Conservation (phyloP, 768 basidiomycete genomes). For the Brasilioporus rufonigricans region DNA sequence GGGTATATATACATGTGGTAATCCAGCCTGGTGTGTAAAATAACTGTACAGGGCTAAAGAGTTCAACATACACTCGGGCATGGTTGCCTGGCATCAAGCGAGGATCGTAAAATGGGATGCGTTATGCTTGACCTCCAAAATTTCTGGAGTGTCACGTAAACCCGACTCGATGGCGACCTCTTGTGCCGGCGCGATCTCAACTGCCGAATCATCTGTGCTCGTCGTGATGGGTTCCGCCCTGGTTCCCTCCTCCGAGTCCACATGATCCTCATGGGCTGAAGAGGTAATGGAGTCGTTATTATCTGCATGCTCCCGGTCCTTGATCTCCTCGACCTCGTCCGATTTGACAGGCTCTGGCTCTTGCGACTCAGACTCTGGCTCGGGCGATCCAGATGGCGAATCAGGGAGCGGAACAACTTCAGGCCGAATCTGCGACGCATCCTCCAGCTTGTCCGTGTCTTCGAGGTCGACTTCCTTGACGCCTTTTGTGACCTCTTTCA, state of each 20-base stretch:
- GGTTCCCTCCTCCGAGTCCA: constrained; percentile 2
- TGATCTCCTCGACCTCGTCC: constrained; percentile 9
- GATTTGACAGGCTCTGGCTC: constrained; percentile 3
- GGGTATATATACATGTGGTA: constrained; percentile 25
- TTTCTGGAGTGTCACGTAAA: constrained; percentile 9
- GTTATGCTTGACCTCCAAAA: constrained; percentile 22
- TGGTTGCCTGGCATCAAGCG: too few relatives aligned
- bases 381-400: constrained; percentile 31
- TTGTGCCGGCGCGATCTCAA: constrained; percentile 4
- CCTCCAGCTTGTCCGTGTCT: constrained; percentile 28
- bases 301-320: constrained; percentile 11
- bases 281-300: constrained; percentile 26
- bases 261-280: constrained; percentile 10
- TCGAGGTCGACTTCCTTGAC: constrained; percentile 68
- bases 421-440: constrained; percentile 18
- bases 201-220: background rate
- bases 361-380: constrained; percentile 9
- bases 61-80: too few relatives aligned
- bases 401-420: constrained; percentile 39
- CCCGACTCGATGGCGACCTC: constrained; percentile 8
- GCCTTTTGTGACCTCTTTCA: constrained; percentile 70
- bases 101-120: too few relatives aligned
- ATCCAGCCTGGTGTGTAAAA: too few relatives aligned
- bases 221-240: constrained; percentile 1
- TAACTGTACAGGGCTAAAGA: background rate